These are phyloP conservation scores for Cajanus cajan DNA, from an alignment of 306 rosid genomes.

Conservation along the genomic window DNA sequence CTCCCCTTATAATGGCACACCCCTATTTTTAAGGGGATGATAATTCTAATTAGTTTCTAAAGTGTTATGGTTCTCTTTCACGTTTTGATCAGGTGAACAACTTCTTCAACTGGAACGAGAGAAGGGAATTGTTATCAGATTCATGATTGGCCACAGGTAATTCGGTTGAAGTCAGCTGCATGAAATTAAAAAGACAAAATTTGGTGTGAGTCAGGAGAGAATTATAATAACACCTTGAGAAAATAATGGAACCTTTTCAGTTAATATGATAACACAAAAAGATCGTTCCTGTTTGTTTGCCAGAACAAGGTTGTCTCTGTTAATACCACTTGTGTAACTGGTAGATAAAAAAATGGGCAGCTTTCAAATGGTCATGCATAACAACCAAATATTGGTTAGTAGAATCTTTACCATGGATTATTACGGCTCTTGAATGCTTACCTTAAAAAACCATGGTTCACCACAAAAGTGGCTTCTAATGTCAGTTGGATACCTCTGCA, in stretches of 20 bases:
- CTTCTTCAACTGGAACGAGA: slow-evolving; percentile 85
- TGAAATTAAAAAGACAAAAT: neutral
- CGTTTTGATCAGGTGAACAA: slow-evolving; percentile 66
- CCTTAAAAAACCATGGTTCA: neutral
- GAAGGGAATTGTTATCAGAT: slow-evolving; percentile 93
- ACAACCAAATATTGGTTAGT: neutral
- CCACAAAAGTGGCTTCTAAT: neutral
- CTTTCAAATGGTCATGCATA: neutral
- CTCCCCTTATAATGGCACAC: neutral
- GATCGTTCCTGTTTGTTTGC: neutral
- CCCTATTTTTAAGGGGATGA: slow-evolving; percentile 15
- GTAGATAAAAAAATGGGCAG: neutral
- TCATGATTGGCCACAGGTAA: slow-evolving; percentile 98
- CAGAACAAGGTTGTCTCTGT: neutral
- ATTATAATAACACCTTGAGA: neutral
- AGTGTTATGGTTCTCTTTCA: neutral
- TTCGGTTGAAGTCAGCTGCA: neutral
- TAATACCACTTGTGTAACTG: neutral
- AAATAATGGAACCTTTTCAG: slow-evolving; percentile 12
- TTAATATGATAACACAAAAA: neutral
- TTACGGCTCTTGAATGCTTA: neutral
- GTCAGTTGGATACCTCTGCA: neutral
- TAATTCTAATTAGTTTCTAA: slow-evolving; percentile 30
- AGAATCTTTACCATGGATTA: neutral
- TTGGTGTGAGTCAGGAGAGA: neutral